phyloP scores from a whole-genome alignment of 495 filamentous ascomycete genomes.

The Rusavskia elegans region DNA sequence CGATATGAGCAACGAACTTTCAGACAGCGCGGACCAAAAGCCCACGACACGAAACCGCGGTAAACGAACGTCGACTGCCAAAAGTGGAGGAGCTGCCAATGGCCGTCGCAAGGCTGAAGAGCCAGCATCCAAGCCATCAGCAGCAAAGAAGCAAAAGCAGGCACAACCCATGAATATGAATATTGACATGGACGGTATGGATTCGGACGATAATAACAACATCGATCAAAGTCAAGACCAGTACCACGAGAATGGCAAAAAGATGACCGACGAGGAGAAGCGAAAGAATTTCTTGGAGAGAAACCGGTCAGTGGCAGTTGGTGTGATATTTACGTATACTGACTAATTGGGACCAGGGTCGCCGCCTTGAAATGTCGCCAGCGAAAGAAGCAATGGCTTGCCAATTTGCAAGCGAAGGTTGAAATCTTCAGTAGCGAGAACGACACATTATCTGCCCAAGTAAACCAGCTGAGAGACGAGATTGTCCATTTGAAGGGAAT shows the following conservation, averaged over 20 bases:
- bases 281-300: constrained; percentile 93
- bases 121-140: constrained; percentile 39
- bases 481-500: constrained; percentile 91
- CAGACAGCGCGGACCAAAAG: constrained; percentile 54
- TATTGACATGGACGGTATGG: constrained; percentile 37
- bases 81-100: constrained; percentile 27
- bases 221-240: constrained; percentile 36
- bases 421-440: constrained; percentile 86
- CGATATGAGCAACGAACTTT: constrained; percentile 53
- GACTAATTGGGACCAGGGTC: constrained; percentile 42
- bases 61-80: constrained; percentile 45
- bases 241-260: constrained; percentile 35
- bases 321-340: not conserved
- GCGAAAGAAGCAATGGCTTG: constrained; percentile 97
- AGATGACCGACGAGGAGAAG: constrained; percentile 99
- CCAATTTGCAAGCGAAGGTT: constrained; percentile 87
- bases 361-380: constrained; percentile 95
- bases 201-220: constrained; percentile 39
- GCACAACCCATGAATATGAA: constrained; percentile 14
- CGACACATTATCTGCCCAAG: constrained; percentile 68
- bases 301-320: constrained; percentile 54
- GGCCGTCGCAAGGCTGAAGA: constrained; percentile 75
- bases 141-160: constrained; percentile 58
- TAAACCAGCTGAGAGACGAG: constrained; percentile 75
- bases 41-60: constrained; percentile 49